phyloP scores from a whole-genome alignment of 2,329 filamentous ascomycete genomes.

The Fusarium palustre region DNA sequence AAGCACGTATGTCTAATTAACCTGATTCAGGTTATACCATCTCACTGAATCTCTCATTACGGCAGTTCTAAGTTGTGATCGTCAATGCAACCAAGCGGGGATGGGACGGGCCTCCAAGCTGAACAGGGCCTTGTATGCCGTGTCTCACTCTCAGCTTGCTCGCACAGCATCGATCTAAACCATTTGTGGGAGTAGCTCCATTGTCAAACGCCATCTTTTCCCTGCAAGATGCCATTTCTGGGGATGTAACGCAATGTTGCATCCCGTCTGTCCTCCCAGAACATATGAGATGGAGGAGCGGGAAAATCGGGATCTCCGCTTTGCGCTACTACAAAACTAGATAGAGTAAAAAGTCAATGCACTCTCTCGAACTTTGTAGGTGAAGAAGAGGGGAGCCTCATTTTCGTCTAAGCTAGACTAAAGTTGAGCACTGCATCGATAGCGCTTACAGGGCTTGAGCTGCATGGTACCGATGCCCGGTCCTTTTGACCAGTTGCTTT shows the following conservation, averaged over 20 bases:
- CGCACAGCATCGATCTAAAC: background rate
- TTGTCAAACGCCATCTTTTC: background rate
- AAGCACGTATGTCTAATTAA: constrained; percentile 11
- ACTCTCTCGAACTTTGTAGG: background rate
- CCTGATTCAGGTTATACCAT: background rate
- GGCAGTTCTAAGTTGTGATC: constrained; percentile 3
- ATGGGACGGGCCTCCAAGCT: background rate
- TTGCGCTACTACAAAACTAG: background rate
- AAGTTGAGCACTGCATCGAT: constrained; percentile 5
- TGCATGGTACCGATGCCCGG: background rate
- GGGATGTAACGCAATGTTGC: background rate
- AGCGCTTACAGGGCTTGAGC: background rate
- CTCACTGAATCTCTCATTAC: background rate
- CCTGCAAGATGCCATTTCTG: background rate
- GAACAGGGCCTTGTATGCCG: background rate
- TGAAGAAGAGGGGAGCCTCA: background rate
- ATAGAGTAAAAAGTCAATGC: background rate
- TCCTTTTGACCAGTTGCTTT: background rate
- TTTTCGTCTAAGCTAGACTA: background rate
- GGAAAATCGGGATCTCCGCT: constrained; percentile 8
- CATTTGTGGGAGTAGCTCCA: background rate
- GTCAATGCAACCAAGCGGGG: background rate
- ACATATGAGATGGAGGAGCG: background rate
- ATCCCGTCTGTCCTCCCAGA: background rate
- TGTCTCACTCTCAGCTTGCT: constrained; percentile 6